Percentiles rank a stretch among this genome's conserved stretches.
phyloP scores from a whole-genome alignment of 2,329 filamentous ascomycete species.

The Phaeoacremonium minimum region DNA sequence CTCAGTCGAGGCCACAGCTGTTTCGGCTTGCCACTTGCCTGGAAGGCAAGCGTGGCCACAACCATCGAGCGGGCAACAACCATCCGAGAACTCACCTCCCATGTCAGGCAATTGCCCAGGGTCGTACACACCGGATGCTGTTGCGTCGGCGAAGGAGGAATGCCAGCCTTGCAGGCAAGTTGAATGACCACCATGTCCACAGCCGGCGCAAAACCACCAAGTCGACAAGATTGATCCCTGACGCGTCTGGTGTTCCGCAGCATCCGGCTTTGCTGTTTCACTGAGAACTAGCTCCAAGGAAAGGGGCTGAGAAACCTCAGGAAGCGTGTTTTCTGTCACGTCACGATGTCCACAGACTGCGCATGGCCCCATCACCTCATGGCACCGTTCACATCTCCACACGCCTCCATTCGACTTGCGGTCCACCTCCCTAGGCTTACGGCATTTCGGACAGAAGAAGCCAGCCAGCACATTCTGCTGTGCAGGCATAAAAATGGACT shows the following conservation, averaged over 20 bases:
- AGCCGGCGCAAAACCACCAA: constrained; percentile 63
- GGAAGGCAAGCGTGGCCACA: constrained; percentile 62
- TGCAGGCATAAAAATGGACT: constrained; percentile 46
- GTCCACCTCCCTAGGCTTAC: constrained; percentile 51
- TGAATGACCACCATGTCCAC: constrained; percentile 58
- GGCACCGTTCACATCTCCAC: constrained; percentile 57
- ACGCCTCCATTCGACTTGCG: constrained; percentile 30
- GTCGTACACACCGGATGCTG: constrained; percentile 4
- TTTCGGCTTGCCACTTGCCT: constrained; percentile 48
- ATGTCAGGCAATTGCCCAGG: constrained; percentile 11
- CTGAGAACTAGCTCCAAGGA: too few species aligned
- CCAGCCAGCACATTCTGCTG: constrained; percentile 51
- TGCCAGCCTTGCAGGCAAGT: constrained; percentile 59
- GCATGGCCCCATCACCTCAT: constrained; percentile 48
- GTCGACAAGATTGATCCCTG: constrained; percentile 28
- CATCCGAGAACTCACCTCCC: constrained; percentile 38
- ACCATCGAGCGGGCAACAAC: constrained; percentile 61
- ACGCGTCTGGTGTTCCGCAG: constrained; percentile 1
- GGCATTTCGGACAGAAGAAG: constrained; percentile 51
- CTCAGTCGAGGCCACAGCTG: constrained; percentile 38
- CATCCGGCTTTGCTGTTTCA: constrained; percentile 1
- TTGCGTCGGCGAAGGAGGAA: constrained; percentile 24
- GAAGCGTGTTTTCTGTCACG: constrained; percentile 30
- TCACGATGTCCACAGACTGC: constrained; percentile 55
- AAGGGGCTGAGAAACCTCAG: too few species aligned